Percentiles rank a stretch among this genome's conserved stretches.
phyloP scores from a whole-genome alignment of 805 yeast species.

The Wickerhamiella sergipiensis region DNA sequence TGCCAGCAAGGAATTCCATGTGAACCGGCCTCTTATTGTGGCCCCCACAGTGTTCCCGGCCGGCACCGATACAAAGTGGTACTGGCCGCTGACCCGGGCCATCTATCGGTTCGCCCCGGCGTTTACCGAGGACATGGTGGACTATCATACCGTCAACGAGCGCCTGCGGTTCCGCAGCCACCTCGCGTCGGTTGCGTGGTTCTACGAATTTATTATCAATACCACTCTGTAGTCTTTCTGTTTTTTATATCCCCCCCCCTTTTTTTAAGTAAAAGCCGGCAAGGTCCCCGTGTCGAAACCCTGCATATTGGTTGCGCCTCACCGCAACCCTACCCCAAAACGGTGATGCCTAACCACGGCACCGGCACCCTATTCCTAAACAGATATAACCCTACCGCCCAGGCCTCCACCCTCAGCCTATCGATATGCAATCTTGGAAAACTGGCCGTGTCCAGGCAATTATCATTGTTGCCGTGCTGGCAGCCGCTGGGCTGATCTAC shows the following conservation, averaged over 20 bases:
- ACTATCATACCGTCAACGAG: constrained; percentile 50
- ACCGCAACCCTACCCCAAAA: not conserved
- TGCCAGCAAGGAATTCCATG: constrained; percentile 9
- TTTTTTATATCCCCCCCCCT: not conserved
- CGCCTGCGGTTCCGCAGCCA: constrained; percentile 39
- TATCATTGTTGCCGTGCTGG: not conserved
- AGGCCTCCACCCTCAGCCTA: not conserved
- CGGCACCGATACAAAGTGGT: constrained; percentile 56
- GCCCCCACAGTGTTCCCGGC: constrained; percentile 53
- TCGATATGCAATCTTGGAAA: not conserved
- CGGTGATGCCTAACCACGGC: not conserved
- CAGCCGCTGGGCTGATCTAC: not conserved
- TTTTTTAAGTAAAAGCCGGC: too few species aligned
- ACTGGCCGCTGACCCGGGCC: constrained; percentile 47
- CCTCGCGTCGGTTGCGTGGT: constrained; percentile 25
- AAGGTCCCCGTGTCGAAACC: not conserved
- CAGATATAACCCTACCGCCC: not conserved
- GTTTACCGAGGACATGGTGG: constrained; percentile 24
- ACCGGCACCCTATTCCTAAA: not conserved
- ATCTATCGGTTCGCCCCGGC: constrained; percentile 51
- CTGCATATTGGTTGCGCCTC: not conserved
- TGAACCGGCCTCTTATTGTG: constrained; percentile 29
- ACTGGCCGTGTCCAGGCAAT: not conserved
- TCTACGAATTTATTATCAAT: constrained; percentile 20
- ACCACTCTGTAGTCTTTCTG: constrained; percentile 4